Evolutionary conservation across 495 filamentous ascomycete species (phyloP).

Genomic region (Cercophora samala): DNA sequence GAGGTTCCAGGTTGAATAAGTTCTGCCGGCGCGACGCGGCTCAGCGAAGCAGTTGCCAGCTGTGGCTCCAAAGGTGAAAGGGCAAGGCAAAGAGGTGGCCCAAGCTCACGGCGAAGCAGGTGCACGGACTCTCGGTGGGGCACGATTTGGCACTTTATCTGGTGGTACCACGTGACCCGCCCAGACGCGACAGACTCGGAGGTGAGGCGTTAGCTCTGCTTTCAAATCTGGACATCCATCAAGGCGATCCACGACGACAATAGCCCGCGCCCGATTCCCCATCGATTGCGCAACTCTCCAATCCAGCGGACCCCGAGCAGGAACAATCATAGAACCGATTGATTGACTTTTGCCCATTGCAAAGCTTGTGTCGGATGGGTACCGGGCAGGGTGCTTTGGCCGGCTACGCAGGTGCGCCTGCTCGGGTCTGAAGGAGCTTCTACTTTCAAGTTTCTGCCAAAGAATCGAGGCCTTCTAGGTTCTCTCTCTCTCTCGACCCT

Average conservation of each 20-base stretch:
- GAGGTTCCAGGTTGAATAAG: not conserved
- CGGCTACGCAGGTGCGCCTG: constrained; percentile 30
- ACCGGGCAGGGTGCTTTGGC: constrained; percentile 23
- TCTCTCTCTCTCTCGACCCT: not conserved
- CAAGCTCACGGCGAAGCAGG: constrained; percentile 1
- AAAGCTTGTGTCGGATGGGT: constrained; percentile 24
- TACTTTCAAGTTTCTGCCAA: not conserved
- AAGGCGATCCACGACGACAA: constrained; percentile 3
- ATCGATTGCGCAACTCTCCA: constrained; percentile 11
- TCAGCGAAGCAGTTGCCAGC: not conserved
- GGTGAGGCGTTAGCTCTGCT: constrained; percentile 14
- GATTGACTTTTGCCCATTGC: not conserved
- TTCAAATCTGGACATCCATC: constrained; percentile 18
- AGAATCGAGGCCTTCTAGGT: not conserved
- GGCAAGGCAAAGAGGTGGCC: not conserved
- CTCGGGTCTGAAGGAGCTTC: constrained; percentile 11
- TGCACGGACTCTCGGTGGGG: not conserved
- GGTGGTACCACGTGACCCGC: constrained; percentile 19
- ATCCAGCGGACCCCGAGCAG: constrained; percentile 8
- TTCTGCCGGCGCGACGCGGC: not conserved
- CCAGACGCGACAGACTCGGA: constrained; percentile 23
- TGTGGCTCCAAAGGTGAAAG: not conserved
- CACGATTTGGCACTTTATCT: not conserved
- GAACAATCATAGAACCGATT: constrained; percentile 5
- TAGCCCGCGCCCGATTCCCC: constrained; percentile 7